phyloP scores from a whole-genome alignment of 495 filamentous ascomycete species.

The Sordaria brevicollis region DNA sequence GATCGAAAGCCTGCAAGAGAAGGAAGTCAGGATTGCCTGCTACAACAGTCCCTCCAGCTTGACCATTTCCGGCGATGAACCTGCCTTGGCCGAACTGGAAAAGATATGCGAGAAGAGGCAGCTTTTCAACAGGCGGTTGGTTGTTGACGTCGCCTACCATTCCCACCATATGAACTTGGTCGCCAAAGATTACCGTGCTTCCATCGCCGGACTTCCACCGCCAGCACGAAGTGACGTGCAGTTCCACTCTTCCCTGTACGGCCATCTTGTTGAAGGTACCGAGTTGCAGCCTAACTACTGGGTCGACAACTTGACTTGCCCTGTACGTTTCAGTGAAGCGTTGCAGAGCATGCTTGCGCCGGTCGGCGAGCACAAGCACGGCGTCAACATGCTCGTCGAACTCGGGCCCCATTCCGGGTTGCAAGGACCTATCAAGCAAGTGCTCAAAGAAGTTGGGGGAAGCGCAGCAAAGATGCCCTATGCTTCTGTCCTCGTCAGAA shows the following conservation, averaged over 20 bases:
- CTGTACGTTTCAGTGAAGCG: slow-evolving; percentile 30
- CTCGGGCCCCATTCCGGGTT: slow-evolving; percentile 55
- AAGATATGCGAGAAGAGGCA: slow-evolving; percentile 31
- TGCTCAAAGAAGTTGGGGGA: slow-evolving; percentile 29
- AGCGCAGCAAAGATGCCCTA: slow-evolving; percentile 26
- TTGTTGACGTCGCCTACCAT: slow-evolving; percentile 54
- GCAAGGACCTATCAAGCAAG: slow-evolving; percentile 46
- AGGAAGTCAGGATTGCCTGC: slow-evolving; percentile 36
- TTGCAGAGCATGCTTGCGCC: slow-evolving; percentile 27
- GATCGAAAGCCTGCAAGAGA: slow-evolving; percentile 26
- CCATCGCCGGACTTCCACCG: slow-evolving; percentile 19
- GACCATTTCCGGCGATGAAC: slow-evolving; percentile 47
- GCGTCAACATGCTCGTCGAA: slow-evolving; percentile 43
- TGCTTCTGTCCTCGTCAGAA: slow-evolving; percentile 20
- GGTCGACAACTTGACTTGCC: slow-evolving; percentile 32
- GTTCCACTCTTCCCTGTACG: slow-evolving; percentile 30
- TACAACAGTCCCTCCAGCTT: slow-evolving; percentile 51
- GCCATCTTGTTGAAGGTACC: slow-evolving; percentile 18
- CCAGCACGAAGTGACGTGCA: slow-evolving; percentile 24
- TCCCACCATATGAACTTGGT: slow-evolving; percentile 50
- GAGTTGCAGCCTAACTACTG: slow-evolving; percentile 34
- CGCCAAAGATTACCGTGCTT: slow-evolving; percentile 28
- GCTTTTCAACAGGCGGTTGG: slow-evolving; percentile 43
- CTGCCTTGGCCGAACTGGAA: slow-evolving; percentile 40
- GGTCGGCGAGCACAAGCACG: slow-evolving; percentile 23